These are phyloP conservation scores for Populus nigra DNA, from an alignment of 345 rosid species.

Conservation along the genomic window DNA sequence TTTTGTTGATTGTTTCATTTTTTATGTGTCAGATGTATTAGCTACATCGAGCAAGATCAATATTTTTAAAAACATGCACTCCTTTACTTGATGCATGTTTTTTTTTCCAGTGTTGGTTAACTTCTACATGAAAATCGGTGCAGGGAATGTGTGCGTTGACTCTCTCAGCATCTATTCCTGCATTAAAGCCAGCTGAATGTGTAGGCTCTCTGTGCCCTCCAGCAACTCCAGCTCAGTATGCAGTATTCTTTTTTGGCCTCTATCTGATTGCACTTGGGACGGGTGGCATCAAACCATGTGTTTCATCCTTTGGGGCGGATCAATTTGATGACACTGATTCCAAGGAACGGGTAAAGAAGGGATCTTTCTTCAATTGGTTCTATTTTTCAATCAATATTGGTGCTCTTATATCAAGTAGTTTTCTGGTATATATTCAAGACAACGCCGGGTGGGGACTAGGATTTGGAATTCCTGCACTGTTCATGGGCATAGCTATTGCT, in stretches of 20 bases:
- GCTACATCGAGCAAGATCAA: neutral
- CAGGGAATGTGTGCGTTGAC: conserved; percentile 87
- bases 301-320: conserved; percentile 92
- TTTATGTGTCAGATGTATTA: neutral
- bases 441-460: conserved; percentile 94
- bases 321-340: conserved; percentile 91
- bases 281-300: conserved; percentile 96
- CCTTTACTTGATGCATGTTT: neutral
- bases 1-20: neutral
- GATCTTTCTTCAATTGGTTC: conserved; percentile 94
- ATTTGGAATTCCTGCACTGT: conserved; percentile 86
- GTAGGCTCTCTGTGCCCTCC: conserved; percentile 59
- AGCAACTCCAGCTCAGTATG: conserved; percentile 64
- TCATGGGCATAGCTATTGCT: conserved; percentile 78
- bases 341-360: conserved; percentile 70
- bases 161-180: conserved; percentile 79
- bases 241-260: conserved; percentile 77
- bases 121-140: conserved; percentile 10
- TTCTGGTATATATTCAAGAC: conserved; percentile 89
- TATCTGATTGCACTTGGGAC: conserved; percentile 89
- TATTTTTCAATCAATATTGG: conserved; percentile 92
- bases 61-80: neutral
- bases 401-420: conserved; percentile 77
- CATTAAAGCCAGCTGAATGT: conserved; percentile 65
- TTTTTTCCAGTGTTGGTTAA: conserved; percentile 9